Evolutionary conservation across 1,284 basidiomycete genomes (phyloP), one percentile per base, ranked within the genome.

Genomic region (Cutaneotrichosporon spelunceum): DNA sequence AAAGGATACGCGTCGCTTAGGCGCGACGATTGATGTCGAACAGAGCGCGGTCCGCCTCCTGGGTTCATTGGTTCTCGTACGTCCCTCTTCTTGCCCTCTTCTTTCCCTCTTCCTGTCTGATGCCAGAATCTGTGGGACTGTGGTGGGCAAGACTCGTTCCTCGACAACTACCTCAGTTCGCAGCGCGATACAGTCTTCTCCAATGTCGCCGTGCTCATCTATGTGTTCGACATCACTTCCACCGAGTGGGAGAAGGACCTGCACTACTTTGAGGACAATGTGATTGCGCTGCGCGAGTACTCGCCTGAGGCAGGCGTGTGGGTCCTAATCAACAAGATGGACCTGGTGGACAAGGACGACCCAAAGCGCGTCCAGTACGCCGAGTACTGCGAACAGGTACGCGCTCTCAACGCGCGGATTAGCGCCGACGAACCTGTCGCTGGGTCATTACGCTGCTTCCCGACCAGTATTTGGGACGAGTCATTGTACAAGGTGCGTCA

Each of bases 381-480:
- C 54, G 85, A 86, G 79, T 89, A 88, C 79, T 83, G 81, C 64
- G 82, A 82, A 64, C 89, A 90, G 67, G 78, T 93, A 60, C 79
- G 85, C 69, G 84, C 84, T 60, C 85, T 85, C 14, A 88, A 88
- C 66, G 73, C 77, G 62, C 58, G 85, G 81, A 68, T 75, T 30
- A 64, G 69, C 57, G 70, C 70, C 56, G 56, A 73, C 66, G 69
- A 69, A 27, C 64, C 65, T 30, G 64, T 61, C 19, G 56, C 68
- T 47, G 71, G 72, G 48, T 63, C 69, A 27, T 67, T 71, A 53
- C 65, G 71, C 45, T 75, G 74, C 65, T 94, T 94, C 72, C 91
- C 90, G n/a, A 99, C 95, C 24, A 94, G 90, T 71, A 99, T 99
- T 67, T 97, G 94, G 81, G 94, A 99, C 77, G 95, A 99, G 79